Evolutionary conservation across 179 eudicot species (phyloP).

Genomic region (Silene coronaria): DNA sequence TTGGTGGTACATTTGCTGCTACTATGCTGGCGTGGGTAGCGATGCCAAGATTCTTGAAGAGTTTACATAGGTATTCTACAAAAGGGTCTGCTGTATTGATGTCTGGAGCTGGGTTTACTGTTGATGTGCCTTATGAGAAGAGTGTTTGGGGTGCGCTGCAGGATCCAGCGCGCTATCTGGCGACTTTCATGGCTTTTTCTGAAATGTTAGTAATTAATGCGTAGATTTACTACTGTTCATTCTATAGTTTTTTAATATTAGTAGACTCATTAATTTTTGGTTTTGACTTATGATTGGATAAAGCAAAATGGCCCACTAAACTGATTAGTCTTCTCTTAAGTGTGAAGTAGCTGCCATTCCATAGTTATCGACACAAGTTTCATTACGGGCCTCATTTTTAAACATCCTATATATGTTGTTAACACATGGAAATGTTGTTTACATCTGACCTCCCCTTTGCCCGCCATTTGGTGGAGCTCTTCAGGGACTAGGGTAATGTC

Average conservation of each 20-base stretch:
- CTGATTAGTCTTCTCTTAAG: neutral
- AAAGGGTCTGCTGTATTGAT: constrained; percentile 64
- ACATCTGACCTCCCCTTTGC: neutral
- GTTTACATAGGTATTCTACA: constrained; percentile 58
- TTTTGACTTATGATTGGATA: neutral
- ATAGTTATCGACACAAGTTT: neutral
- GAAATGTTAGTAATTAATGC: constrained; percentile 42
- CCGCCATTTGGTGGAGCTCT: neutral
- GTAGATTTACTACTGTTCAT: neutral
- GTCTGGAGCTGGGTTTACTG: constrained; percentile 44
- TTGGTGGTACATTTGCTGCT: constrained; percentile 61
- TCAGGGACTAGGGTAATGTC: too few species aligned
- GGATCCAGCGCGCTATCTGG: constrained; percentile 63
- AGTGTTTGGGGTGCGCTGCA: constrained; percentile 90
- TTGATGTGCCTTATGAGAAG: constrained; percentile 72
- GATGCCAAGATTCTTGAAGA: constrained; percentile 70
- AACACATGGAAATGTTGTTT: neutral
- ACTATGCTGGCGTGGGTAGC: constrained; percentile 71
- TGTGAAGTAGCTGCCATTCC: neutral
- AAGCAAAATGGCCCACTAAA: neutral
- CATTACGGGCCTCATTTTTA: neutral
- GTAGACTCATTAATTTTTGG: neutral
- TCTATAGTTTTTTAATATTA: neutral
- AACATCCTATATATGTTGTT: neutral
- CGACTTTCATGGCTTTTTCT: constrained; percentile 75